Conservation (phyloP, 2,329 filamentous ascomycete species). For the Colletotrichum orbiculare region DNA sequence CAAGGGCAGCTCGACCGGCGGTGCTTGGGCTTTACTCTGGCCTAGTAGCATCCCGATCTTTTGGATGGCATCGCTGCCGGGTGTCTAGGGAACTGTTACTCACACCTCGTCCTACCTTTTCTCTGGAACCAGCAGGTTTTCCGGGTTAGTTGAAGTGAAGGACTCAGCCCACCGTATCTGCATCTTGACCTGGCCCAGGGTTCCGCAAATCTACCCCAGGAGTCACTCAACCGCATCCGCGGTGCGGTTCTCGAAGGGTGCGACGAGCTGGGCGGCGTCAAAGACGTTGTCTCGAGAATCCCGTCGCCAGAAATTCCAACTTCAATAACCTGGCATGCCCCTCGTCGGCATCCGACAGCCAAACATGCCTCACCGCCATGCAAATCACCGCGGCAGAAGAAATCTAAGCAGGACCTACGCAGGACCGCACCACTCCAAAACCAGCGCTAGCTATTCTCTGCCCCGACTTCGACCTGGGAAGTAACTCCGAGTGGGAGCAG, state of each 20-base stretch:
- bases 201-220: conserved; percentile 3
- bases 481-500: conserved; percentile 20
- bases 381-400: conserved; percentile 3
- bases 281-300: conserved; percentile 30
- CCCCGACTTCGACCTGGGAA: conserved; percentile 3
- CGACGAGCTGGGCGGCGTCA: conserved; percentile 10
- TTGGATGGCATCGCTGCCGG: conserved; percentile 14
- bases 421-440: neutral
- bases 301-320: conserved; percentile 13
- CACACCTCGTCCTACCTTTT: conserved; percentile 19
- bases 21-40: conserved; percentile 17
- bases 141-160: neutral
- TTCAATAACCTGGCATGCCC: conserved; percentile 12
- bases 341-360: neutral
- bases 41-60: conserved; percentile 12
- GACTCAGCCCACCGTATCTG: no score
- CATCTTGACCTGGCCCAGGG: neutral
- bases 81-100: conserved; percentile 30
- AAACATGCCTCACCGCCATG: neutral
- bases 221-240: conserved; percentile 8
- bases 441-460: neutral
- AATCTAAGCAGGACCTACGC: neutral
- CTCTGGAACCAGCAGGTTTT: conserved; percentile 27
- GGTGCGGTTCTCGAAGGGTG: conserved; percentile 11
- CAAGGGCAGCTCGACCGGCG: conserved; percentile 27